Evolutionary conservation across 495 filamentous ascomycete genomes (phyloP).

Genomic region (Penicillium paradoxum): DNA sequence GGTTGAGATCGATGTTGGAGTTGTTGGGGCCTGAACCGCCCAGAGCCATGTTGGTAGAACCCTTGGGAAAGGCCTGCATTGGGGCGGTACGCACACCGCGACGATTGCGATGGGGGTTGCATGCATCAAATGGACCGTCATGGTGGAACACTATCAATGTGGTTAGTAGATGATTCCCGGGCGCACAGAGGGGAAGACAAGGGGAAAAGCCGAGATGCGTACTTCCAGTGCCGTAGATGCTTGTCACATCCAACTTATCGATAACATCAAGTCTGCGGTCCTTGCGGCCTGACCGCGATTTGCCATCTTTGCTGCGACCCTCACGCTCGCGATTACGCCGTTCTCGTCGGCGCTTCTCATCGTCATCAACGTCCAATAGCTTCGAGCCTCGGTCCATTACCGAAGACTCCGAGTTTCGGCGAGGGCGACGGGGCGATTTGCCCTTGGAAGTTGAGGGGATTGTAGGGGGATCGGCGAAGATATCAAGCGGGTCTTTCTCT

Average conservation of each 20-base stretch:
- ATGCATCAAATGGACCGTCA: conserved; percentile 96
- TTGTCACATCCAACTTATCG: conserved; percentile 94
- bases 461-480: conserved; percentile 54
- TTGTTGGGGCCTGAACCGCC: conserved; percentile 85
- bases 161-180: conserved; percentile 4
- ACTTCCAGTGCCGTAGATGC: conserved; percentile 94
- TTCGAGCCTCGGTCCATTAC: conserved; percentile 61
- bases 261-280: conserved; percentile 82
- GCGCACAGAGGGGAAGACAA: neutral
- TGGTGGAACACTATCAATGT: conserved; percentile 81
- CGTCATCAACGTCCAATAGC: conserved; percentile 57
- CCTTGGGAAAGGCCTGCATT: conserved; percentile 94
- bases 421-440: conserved; percentile 48
- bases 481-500: conserved; percentile 45
- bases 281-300: conserved; percentile 38
- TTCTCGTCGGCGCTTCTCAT: conserved; percentile 71
- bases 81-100: conserved; percentile 78
- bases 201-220: conserved; percentile 32
- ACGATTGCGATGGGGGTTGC: conserved; percentile 91
- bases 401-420: conserved; percentile 94
- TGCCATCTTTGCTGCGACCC: conserved; percentile 55
- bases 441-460: conserved; percentile 28
- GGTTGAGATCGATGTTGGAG: conserved; percentile 72
- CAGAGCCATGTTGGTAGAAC: conserved; percentile 84
- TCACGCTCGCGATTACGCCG: conserved; percentile 65